Conservation (phyloP, 2,329 filamentous ascomycete genomes). For the Verticillium albo-atrum region DNA sequence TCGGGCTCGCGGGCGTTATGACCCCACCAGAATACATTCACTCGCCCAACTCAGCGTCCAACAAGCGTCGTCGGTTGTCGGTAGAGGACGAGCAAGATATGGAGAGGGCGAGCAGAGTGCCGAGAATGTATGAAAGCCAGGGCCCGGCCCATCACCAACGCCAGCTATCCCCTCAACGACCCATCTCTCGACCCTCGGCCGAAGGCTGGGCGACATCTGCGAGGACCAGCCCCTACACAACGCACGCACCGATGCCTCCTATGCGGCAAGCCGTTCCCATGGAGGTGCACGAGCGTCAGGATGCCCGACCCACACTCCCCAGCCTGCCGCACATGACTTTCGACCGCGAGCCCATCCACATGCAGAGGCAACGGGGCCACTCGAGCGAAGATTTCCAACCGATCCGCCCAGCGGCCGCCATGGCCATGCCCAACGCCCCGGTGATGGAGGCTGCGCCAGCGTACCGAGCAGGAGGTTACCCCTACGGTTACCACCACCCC, state of each 20-base stretch:
- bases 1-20: constrained; percentile 20
- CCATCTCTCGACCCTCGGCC: constrained; percentile 16
- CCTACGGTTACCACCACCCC: constrained; percentile 37
- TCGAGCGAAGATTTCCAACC: constrained; percentile 29
- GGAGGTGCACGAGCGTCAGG: constrained; percentile 28
- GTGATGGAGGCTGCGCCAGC: constrained; percentile 24
- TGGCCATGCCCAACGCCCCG: constrained; percentile 19
- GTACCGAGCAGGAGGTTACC: constrained; percentile 29
- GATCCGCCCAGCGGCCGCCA: constrained; percentile 22
- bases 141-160: constrained; percentile 21
- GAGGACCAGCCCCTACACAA: constrained; percentile 28
- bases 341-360: constrained; percentile 27
- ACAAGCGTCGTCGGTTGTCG: constrained; percentile 43
- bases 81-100: constrained; percentile 33
- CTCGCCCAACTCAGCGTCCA: constrained; percentile 35
- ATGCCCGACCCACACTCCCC: constrained; percentile 32
- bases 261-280: constrained; percentile 23
- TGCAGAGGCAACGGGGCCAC: constrained; percentile 25
- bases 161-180: constrained; percentile 29
- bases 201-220: constrained; percentile 31
- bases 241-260: constrained; percentile 22
- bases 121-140: constrained; percentile 39
- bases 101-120: constrained; percentile 38
- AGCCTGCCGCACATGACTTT: constrained; percentile 34
- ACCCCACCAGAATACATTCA: constrained; percentile 44